Evolutionary conservation across 2,329 filamentous ascomycete species (phyloP).

Genomic region (Lizonia empirigonia): DNA sequence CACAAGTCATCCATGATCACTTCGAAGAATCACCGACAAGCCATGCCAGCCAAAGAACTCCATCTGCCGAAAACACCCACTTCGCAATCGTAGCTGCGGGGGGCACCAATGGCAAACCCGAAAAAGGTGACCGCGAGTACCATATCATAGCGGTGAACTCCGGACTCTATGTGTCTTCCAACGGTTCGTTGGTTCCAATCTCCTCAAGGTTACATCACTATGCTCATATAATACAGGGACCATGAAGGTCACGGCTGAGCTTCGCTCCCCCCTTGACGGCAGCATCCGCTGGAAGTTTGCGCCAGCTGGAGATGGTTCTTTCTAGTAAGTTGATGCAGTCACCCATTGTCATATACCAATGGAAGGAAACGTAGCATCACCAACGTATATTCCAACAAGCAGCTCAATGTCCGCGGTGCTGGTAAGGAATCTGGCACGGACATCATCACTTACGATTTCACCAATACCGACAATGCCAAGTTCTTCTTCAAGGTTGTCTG

Average conservation of each 20-base stretch:
- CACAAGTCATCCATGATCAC: too few relatives aligned
- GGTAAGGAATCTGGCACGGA: not conserved
- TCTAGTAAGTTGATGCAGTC: not conserved
- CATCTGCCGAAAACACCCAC: not conserved
- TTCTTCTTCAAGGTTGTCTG: not conserved
- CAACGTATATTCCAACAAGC: not conserved
- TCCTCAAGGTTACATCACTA: too few relatives aligned
- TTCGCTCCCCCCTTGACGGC: not conserved
- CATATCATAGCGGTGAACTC: not conserved
- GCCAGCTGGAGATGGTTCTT: not conserved
- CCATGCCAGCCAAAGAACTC: not conserved
- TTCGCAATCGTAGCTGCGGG: conserved; percentile 2
- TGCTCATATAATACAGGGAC: not conserved
- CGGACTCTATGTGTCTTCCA: conserved; percentile 1
- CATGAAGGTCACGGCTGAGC: not conserved
- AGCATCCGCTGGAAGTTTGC: conserved; percentile 2
- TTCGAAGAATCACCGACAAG: too few relatives aligned
- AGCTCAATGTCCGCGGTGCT: not conserved
- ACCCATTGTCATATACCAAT: not conserved
- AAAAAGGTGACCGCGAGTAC: conserved; percentile 5
- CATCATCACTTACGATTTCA: not conserved
- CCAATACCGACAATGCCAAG: not conserved
- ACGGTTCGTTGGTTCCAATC: not conserved
- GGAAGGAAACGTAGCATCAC: not conserved
- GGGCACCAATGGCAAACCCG: not conserved